Evolutionary conservation across 2,329 filamentous ascomycete genomes (phyloP), one percentile per base, ranked within the genome.

Genomic region (Dothidotthia symphoricarpi): DNA sequence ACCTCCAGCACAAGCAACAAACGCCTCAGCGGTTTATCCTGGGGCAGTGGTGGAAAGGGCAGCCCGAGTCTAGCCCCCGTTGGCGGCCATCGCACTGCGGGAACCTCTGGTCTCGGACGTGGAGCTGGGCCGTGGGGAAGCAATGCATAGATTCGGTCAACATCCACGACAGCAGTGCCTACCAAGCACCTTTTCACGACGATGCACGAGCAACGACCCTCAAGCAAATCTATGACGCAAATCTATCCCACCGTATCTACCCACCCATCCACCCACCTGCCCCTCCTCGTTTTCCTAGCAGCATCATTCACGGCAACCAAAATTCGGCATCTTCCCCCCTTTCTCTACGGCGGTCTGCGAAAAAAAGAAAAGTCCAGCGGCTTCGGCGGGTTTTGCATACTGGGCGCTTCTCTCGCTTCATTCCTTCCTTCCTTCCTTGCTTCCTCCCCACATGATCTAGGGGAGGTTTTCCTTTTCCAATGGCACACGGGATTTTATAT

Each of bases 1-100:
- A 61, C 61, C 2, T 59, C 55, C 3, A 62, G 54, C 31, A 58
- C 53, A 1, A 63, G 61, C 45, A 63, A 63, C 45, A 68, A 68
- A 47, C 53, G 65, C 4, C 46, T 63, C 2, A 65, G 62, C 25
- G 65, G 64, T 11, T 41, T 66, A 9, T 62, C 60, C 2, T 67
- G 63, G 60, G 63, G 60, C n/a, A 64, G 57, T 26, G 60, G 55
- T 12, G 62, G 62, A 4, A 65, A 64, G 33, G 56, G 43, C 2
- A 66, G 63, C 41, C 64, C 64, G 3, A 63, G 49, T 32, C 45
- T 66, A 12, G 55, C 57, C 12, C 62, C 64, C 8, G 60, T 66
- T 10, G 64, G 63, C 9, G 53, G 55, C 14, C 61, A 64, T 33
- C 54, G 61, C 16, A 36, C 45, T 25, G 33, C 43, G 6, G 47